These are phyloP conservation scores for Sphagnum fallax DNA, from an alignment of 228 moss, liverwort and hornwort genomes.

Conservation along the genomic window DNA sequence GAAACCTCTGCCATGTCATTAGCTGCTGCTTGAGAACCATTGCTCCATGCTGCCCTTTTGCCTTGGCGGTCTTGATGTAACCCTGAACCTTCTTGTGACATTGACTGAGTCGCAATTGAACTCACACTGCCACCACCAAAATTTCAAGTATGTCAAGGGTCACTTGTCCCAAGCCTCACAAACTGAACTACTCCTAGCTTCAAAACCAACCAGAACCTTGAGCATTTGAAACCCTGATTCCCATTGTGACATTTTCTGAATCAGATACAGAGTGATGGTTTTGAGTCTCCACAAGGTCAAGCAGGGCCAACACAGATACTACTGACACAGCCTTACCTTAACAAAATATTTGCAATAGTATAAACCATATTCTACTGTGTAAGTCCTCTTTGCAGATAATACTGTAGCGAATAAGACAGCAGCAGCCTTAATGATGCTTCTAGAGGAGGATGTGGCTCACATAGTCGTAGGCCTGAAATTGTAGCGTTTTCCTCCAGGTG, in stretches of 20 bases:
- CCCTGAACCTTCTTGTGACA: constrained; percentile 55
- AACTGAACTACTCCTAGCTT: background rate
- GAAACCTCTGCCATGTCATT: constrained; percentile 52
- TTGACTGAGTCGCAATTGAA: constrained; percentile 63
- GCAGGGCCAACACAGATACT: too few species aligned
- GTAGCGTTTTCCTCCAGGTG: constrained; percentile 73
- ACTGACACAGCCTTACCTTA: too few species aligned
- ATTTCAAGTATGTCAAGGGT: background rate
- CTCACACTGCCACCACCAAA: constrained; percentile 40
- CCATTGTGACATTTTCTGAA: too few species aligned
- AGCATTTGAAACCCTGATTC: background rate
- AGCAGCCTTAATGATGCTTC: too few species aligned
- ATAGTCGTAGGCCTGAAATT: constrained; percentile 90
- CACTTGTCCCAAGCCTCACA: background rate
- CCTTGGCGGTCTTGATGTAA: constrained; percentile 44
- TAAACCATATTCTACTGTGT: too few species aligned
- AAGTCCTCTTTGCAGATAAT: too few species aligned
- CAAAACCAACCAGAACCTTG: background rate
- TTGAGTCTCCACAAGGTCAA: too few species aligned
- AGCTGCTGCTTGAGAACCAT: constrained; percentile 27
- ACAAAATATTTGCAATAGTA: too few species aligned
- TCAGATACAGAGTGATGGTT: too few species aligned
- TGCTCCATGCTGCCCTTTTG: constrained; percentile 44
- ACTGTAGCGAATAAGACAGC: too few species aligned
- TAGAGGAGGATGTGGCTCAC: constrained; percentile 27